A percentile compares a stretch with the other conserved stretches of the same genome.
Evolutionary conservation across 768 basidiomycete species (phyloP).

Genomic region (Tubosaeta sp.): DNA sequence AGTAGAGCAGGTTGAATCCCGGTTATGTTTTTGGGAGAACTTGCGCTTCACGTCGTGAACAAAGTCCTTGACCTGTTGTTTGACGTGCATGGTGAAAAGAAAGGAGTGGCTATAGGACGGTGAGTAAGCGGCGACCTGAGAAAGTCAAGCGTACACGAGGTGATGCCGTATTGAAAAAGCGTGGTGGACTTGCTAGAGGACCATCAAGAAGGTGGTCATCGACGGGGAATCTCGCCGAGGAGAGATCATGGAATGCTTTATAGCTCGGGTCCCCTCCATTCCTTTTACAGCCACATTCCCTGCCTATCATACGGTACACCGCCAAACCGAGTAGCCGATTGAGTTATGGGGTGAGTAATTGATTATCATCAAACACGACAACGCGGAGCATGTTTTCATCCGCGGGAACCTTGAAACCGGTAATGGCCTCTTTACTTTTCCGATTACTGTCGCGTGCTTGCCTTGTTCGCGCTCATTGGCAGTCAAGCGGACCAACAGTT

Average conservation of each 20-base stretch:
- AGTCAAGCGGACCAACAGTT: too few relatives aligned
- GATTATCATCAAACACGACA: neutral
- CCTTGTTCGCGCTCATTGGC: too few relatives aligned
- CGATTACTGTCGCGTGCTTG: neutral
- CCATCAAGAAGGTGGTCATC: neutral
- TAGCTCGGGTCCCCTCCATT: conserved; percentile 13
- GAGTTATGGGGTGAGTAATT: neutral
- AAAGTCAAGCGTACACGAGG: conserved; percentile 3
- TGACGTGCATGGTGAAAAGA: conserved; percentile 26
- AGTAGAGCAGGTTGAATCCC: conserved; percentile 10
- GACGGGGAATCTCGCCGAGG: neutral
- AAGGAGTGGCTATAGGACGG: neutral
- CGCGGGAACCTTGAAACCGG: neutral
- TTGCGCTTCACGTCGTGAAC: conserved; percentile 31
- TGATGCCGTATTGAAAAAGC: conserved; percentile 5
- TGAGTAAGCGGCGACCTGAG: neutral
- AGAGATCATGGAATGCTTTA: conserved; percentile 4
- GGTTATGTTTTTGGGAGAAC: conserved; percentile 25
- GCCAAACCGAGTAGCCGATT: conserved; percentile 1
- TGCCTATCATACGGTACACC: neutral
- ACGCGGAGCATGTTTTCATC: neutral
- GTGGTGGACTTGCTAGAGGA: neutral
- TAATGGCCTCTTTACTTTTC: neutral
- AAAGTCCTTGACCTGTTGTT: conserved; percentile 25
- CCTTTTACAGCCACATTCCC: conserved; percentile 1